Percentiles rank a stretch among this genome's conserved stretches.
Evolutionary conservation across 371 early-diverging fungal genomes (phyloP).

Genomic region (Syncephalastrum sp.): DNA sequence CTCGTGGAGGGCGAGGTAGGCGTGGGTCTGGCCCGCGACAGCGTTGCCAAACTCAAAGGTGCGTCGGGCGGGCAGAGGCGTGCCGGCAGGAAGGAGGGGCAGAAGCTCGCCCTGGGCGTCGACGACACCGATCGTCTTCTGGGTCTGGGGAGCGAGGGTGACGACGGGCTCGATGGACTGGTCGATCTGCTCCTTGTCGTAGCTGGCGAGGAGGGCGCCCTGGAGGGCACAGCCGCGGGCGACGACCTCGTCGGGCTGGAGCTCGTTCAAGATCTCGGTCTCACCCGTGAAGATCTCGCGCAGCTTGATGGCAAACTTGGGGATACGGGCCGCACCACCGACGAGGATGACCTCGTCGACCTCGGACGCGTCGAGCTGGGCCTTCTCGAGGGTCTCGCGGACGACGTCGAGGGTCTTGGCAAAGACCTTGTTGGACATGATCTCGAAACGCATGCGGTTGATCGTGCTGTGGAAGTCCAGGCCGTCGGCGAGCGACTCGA

Average conservation of each 20-base stretch:
- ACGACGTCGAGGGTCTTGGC: slow-evolving; percentile 76
- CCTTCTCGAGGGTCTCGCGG: slow-evolving; percentile 67
- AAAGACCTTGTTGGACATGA: slow-evolving; percentile 80
- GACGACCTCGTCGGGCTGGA: slow-evolving; percentile 95
- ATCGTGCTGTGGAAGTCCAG: slow-evolving; percentile 88
- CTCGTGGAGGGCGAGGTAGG: slow-evolving; percentile 83
- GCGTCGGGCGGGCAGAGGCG: slow-evolving; percentile 85
- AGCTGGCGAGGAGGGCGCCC: slow-evolving; percentile 68
- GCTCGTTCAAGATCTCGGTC: slow-evolving; percentile 53
- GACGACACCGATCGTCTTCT: slow-evolving; percentile 79
- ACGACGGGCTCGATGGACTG: slow-evolving; percentile 60
- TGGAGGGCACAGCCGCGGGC: slow-evolving; percentile 99
- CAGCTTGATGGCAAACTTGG: slow-evolving; percentile 90
- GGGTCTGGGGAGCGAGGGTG: slow-evolving; percentile 67
- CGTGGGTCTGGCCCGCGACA: slow-evolving; percentile 68
- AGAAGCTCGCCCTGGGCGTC: slow-evolving; percentile 72
- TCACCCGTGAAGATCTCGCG: slow-evolving; percentile 82
- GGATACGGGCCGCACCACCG: slow-evolving; percentile 98
- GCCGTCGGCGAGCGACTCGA: slow-evolving; percentile 92
- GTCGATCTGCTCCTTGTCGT: slow-evolving; percentile 55
- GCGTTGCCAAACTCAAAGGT: slow-evolving; percentile 70
- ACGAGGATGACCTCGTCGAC: slow-evolving; percentile 92
- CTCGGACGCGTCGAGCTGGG: slow-evolving; percentile 62
- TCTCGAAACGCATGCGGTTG: slow-evolving; percentile 92
- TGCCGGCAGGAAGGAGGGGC: slow-evolving; percentile 76